A percentile compares a stretch with the other conserved stretches of the same genome.
Evolutionary conservation across 768 basidiomycete genomes (phyloP).

Genomic region (Amanita brunnescens): DNA sequence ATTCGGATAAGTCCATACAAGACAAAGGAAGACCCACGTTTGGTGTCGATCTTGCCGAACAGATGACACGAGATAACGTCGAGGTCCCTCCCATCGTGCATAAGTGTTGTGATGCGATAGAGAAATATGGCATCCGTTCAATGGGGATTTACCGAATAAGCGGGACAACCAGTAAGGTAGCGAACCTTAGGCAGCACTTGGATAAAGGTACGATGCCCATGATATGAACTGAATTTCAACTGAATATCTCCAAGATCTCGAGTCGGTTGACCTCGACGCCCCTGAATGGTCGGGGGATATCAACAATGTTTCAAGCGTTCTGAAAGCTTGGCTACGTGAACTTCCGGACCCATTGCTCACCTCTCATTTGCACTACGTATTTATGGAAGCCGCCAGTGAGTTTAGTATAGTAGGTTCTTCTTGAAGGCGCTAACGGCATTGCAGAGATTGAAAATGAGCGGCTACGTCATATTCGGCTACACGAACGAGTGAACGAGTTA

Average conservation of each 20-base stretch:
- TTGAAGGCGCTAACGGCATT: background rate
- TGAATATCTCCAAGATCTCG: slow-evolving; percentile 48
- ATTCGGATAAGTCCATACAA: slow-evolving; percentile 20
- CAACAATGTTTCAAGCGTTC: slow-evolving; percentile 88
- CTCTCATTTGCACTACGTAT: slow-evolving; percentile 73
- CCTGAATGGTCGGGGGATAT: slow-evolving; percentile 92
- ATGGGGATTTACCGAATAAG: slow-evolving; percentile 93
- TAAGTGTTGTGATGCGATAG: slow-evolving; percentile 88
- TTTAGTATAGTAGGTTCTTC: slow-evolving; percentile 5
- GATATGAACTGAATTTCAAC: background rate
- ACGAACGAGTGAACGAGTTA: slow-evolving; percentile 95
- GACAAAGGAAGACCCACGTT: slow-evolving; percentile 81
- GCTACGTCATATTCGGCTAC: slow-evolving; percentile 88
- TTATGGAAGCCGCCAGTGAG: slow-evolving; percentile 93
- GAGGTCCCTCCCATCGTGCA: slow-evolving; percentile 84
- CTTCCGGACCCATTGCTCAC: slow-evolving; percentile 92
- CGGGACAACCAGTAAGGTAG: slow-evolving; percentile 83
- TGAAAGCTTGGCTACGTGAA: slow-evolving; percentile 96
- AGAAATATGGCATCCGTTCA: slow-evolving; percentile 73
- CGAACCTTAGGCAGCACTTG: slow-evolving; percentile 69
- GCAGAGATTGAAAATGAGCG: slow-evolving; percentile 90
- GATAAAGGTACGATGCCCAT: slow-evolving; percentile 59
- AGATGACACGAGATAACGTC: slow-evolving; percentile 84
- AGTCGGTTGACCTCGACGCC: slow-evolving; percentile 77
- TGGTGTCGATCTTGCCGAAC: slow-evolving; percentile 86